Evolutionary conservation across 1,139 yeast species (phyloP).

Genomic region (Candida labiduridarum): DNA sequence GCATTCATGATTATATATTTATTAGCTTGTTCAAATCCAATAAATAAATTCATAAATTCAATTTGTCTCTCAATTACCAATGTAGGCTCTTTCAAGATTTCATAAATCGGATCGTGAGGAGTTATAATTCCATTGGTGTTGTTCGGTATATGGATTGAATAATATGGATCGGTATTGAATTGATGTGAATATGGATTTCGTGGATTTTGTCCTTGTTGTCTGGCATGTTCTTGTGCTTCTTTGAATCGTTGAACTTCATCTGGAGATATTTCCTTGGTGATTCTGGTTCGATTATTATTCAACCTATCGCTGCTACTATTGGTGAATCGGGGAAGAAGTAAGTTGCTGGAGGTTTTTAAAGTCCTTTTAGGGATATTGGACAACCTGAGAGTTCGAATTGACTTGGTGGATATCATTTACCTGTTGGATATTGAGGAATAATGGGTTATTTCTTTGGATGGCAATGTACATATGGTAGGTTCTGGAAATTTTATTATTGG

Average conservation of each 20-base stretch:
- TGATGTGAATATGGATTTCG: slow-evolving; percentile 16
- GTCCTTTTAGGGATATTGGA: background rate
- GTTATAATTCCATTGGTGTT: slow-evolving; percentile 52
- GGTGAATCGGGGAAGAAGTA: slow-evolving; percentile 4
- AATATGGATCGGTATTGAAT: slow-evolving; percentile 5
- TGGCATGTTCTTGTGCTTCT: slow-evolving; percentile 18
- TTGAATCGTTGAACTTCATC: slow-evolving; percentile 36
- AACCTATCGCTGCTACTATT: background rate
- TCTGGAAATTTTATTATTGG: slow-evolving; percentile 1
- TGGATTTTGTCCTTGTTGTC: slow-evolving; percentile 17
- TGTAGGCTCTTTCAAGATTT: slow-evolving; percentile 72
- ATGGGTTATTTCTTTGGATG: background rate
- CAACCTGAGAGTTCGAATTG: background rate
- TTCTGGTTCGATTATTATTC: slow-evolving; percentile 27
- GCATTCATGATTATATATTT: slow-evolving; percentile 74
- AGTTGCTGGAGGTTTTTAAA: background rate
- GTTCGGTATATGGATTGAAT: slow-evolving; percentile 36
- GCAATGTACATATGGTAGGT: slow-evolving; percentile 3
- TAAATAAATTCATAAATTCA: slow-evolving; percentile 81
- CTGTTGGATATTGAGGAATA: background rate
- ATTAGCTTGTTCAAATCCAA: slow-evolving; percentile 93
- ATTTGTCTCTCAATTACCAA: slow-evolving; percentile 84
- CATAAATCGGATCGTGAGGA: slow-evolving; percentile 56
- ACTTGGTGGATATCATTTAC: background rate
- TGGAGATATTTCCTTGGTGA: slow-evolving; percentile 39